Base-by-base conservation (phyloP, 805 yeast species). In the Starmerella geochares region DNA sequence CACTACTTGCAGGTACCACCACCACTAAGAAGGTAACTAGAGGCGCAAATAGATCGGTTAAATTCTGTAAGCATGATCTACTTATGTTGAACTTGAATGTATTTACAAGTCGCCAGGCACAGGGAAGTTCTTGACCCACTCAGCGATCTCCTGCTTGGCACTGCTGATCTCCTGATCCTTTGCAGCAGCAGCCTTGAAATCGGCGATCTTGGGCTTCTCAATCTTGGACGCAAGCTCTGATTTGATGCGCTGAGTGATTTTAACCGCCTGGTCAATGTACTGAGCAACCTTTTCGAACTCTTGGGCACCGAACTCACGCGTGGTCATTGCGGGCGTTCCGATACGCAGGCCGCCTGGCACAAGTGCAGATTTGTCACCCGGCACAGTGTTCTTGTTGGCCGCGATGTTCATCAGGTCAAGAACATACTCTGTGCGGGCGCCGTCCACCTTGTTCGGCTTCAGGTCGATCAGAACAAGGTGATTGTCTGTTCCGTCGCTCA, bases 291-390 rank as follows among this genome's bases (percentile, higher is more conserved):
- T 75, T 55, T 73, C 79, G 64, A 90, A 90, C 62, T 90, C 97
- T 50, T 71, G 75, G 54, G 74, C 76, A 47, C 78, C 78, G 64
- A 90, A 82, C 42, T 96, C 96, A 73, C 98, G 81, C 47, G 96
- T 86, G 50, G 96, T 83, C 97, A 90, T 90, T 43, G 97, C 97
- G 52, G 98, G 98, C 16, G 97, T 85, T 61, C 98, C 98, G 54
- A 90, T 83, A 74, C 98, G 83, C 58, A 90, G 73, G 61, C 98
- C 98, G 54, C 94, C 86, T 63, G 98, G 98, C 66, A 85, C 86
- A 54, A 90, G 75, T 29, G 98, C 98, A 40, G 95, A 85, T 69
- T 80, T 83, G 70, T 90, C 98, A 62, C 95, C 95, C 53, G 96
- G 96, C 58, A 90, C 84, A 46, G 97, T 83, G 76, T 90, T 90